Evolutionary conservation across 345 rosid genomes (phyloP).

Genomic region (Aegle marmelos): DNA sequence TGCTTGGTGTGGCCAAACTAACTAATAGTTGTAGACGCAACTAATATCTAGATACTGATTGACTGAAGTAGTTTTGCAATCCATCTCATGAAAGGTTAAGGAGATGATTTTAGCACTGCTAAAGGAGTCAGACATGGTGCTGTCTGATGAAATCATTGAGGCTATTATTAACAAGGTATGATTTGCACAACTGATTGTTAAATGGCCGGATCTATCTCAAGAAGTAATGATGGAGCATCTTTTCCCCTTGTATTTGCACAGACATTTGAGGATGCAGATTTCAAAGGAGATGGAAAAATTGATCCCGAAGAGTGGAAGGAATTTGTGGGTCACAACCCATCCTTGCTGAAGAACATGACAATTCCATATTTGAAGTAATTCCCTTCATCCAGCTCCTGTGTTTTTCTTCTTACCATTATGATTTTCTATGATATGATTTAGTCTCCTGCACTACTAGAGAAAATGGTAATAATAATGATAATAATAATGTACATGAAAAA

Average conservation of each 20-base stretch:
- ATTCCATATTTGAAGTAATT: constrained; percentile 44
- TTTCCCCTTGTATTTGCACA: neutral
- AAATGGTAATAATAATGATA: neutral
- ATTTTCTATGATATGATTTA: too few relatives aligned
- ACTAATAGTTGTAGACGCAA: neutral
- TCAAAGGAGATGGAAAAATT: constrained; percentile 41
- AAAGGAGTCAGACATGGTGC: constrained; percentile 39
- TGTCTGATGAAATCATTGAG: constrained; percentile 36
- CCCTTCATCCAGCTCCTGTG: neutral
- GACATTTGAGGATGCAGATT: constrained; percentile 47
- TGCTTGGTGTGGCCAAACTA: neutral
- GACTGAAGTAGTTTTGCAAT: neutral
- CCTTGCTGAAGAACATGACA: constrained; percentile 43
- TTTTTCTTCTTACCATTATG: neutral
- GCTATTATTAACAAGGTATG: constrained; percentile 39
- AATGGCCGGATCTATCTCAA: neutral
- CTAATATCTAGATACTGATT: too few relatives aligned
- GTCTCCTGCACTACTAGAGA: neutral
- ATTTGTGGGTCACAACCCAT: constrained; percentile 28
- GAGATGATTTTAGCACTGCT: constrained; percentile 40
- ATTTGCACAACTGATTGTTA: neutral
- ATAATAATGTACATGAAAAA: neutral
- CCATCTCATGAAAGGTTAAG: constrained; percentile 29
- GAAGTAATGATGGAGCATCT: neutral
- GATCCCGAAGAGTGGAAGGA: constrained; percentile 42